phyloP scores from a whole-genome alignment of 208 protist species.

The Trypanosoma theileri region DNA sequence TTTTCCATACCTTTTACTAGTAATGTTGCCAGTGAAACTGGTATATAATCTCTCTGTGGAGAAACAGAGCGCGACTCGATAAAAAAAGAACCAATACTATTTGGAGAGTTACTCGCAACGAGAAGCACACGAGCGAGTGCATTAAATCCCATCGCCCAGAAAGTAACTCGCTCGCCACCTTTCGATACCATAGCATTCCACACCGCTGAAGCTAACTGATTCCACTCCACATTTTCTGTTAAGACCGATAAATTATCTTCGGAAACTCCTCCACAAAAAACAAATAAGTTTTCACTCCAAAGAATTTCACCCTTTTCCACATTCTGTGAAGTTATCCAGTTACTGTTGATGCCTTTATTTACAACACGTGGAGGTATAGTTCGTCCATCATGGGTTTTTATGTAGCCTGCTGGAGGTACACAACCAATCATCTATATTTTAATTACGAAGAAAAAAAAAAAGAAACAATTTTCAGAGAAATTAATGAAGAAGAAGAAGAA shows the following conservation, averaged over 20 bases:
- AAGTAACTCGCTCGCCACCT: slow-evolving; percentile 7
- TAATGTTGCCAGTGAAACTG: slow-evolving; percentile 16
- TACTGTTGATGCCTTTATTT: neutral
- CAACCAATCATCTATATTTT: slow-evolving; percentile 71
- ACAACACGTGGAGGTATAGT: slow-evolving; percentile 18
- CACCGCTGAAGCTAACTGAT: slow-evolving; percentile 4
- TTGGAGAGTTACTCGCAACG: neutral
- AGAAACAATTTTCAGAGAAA: neutral
- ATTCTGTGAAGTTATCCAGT: slow-evolving; percentile 3
- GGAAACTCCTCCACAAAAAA: slow-evolving; percentile 8
- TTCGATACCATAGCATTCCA: slow-evolving; percentile 15
- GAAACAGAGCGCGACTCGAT: neutral
- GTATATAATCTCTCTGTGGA: neutral
- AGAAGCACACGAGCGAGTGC: slow-evolving; percentile 8
- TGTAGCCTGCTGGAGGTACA: slow-evolving; percentile 44
- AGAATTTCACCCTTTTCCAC: slow-evolving; percentile 17
- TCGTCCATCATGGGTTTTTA: slow-evolving; percentile 10
- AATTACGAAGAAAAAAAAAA: slow-evolving; percentile 37
- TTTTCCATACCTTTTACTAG: slow-evolving; percentile 19
- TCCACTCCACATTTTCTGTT: slow-evolving; percentile 17
- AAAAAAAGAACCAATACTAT: neutral
- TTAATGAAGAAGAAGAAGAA: slow-evolving; percentile 8
- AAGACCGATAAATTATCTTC: neutral
- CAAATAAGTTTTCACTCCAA: slow-evolving; percentile 14
- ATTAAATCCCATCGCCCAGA: slow-evolving; percentile 18